Evolutionary conservation across 257 asterid genomes (phyloP).

Genomic region (Solanum paucissectum): DNA sequence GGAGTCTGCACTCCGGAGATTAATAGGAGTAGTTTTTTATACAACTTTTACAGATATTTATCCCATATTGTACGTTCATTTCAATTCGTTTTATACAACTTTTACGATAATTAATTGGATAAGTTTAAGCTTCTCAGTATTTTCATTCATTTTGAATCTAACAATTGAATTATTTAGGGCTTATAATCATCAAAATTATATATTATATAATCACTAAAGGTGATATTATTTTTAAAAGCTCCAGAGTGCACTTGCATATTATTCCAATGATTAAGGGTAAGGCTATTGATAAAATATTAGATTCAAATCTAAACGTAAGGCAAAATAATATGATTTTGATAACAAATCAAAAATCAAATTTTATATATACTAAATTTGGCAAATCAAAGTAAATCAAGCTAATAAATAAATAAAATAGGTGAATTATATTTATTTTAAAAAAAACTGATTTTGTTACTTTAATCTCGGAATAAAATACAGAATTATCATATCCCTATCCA

Average conservation of each 20-base stretch:
- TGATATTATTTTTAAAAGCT: background rate
- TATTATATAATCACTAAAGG: background rate
- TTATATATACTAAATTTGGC: background rate
- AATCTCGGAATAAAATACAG: too few species aligned
- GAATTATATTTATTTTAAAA: too few species aligned
- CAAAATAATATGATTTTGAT: background rate
- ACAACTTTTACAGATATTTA: background rate
- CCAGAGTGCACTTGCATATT: background rate
- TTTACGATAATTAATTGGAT: background rate
- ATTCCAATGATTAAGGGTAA: background rate
- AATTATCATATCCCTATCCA: too few species aligned
- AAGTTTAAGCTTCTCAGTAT: background rate
- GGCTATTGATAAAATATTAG: too few species aligned
- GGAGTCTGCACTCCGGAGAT: background rate
- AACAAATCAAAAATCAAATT: background rate
- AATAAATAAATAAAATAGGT: background rate
- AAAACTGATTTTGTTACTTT: too few species aligned
- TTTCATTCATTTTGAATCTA: background rate
- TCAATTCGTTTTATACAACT: background rate
- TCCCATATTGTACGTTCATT: background rate
- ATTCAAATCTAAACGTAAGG: background rate
- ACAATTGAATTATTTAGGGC: background rate
- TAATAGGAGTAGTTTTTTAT: too few species aligned
- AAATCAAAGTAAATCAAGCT: background rate
- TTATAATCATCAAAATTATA: background rate